Conservation (phyloP, 352 stramenopile genomes). For the Phytophthora hybrid region DNA sequence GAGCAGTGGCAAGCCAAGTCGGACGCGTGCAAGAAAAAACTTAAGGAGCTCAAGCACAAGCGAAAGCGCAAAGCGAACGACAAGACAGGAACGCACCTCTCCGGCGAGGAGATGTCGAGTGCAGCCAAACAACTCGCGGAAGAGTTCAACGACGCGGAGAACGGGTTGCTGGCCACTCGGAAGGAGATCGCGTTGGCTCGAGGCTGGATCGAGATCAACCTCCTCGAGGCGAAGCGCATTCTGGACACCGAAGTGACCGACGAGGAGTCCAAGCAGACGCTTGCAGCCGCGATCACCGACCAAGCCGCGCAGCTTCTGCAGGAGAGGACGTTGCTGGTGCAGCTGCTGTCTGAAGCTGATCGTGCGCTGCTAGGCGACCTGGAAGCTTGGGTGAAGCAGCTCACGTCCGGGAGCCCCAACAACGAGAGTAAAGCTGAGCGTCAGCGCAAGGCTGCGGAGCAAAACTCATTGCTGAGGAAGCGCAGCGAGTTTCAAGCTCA, state of each 20-base stretch:
- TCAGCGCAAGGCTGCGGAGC: conserved; percentile 54
- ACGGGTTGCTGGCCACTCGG: conserved; percentile 40
- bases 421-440: conserved; percentile 35
- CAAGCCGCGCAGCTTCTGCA: conserved; percentile 48
- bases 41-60: conserved; percentile 59
- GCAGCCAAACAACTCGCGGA: conserved; percentile 61
- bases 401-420: conserved; percentile 16
- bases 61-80: conserved; percentile 36
- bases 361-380: conserved; percentile 44
- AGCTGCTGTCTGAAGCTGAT: conserved; percentile 49
- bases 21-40: conserved; percentile 57
- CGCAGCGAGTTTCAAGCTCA: conserved; percentile 50
- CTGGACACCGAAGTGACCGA: conserved; percentile 39
- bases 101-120: conserved; percentile 35
- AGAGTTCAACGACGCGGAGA: conserved; percentile 59
- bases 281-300: conserved; percentile 35
- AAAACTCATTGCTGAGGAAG: conserved; percentile 73
- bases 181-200: conserved; percentile 53
- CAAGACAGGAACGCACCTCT: conserved; percentile 23
- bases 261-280: conserved; percentile 30
- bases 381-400: conserved; percentile 46
- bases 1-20: conserved; percentile 50
- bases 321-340: conserved; percentile 36
- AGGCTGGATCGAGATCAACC: conserved; percentile 54
- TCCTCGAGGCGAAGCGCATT: conserved; percentile 56